These are phyloP conservation scores for Carallia brachiata DNA, from an alignment of 345 rosid species.

Conservation along the genomic window DNA sequence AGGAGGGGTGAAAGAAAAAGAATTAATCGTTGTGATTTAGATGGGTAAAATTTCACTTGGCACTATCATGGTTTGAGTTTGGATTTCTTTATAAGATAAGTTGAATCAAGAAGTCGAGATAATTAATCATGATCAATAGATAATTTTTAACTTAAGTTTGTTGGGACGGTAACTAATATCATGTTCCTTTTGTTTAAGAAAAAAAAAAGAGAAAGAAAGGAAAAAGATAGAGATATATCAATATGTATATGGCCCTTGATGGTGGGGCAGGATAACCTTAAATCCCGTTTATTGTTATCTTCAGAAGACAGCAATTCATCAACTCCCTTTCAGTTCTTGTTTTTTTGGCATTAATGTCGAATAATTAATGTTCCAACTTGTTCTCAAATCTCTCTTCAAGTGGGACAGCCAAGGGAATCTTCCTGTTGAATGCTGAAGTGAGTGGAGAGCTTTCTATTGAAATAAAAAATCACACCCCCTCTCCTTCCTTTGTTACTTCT, in stretches of 20 bases:
- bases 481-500: neutral
- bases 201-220: no score
- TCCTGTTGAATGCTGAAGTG: constrained; percentile 21
- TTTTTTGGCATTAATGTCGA: neutral
- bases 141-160: no score
- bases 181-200: no score
- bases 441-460: constrained; percentile 22
- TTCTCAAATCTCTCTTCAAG: constrained; percentile 1
- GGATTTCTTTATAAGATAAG: no score
- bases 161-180: no score
- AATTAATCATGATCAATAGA: no score
- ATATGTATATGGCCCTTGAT: constrained; percentile 22
- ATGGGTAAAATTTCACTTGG: no score
- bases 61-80: no score
- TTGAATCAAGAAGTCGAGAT: no score
- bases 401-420: constrained; percentile 16
- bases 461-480: neutral
- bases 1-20: no score
- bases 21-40: no score
- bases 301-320: constrained; percentile 1
- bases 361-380: neutral
- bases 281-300: constrained; percentile 10
- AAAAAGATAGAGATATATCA: neutral
- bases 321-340: constrained; percentile 2
- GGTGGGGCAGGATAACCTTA: constrained; percentile 34